Conservation (phyloP, 371 early-diverging fungal genomes). For the Choanephora cucurbitarum region DNA sequence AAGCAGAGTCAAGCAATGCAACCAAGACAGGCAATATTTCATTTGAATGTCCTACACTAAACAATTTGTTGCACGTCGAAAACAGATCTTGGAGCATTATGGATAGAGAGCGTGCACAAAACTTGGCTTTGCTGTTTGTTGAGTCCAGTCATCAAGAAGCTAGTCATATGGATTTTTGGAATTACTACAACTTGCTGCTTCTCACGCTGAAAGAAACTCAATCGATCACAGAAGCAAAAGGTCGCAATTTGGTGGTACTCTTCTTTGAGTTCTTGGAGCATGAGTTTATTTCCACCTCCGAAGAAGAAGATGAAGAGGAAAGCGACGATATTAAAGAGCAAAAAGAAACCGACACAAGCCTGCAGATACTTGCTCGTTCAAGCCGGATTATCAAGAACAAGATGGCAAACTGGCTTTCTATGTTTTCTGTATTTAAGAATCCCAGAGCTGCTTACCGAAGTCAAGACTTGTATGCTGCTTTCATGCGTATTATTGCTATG, state of each 20-base stretch:
- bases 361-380: constrained; percentile 46
- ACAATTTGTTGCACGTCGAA: constrained; percentile 40
- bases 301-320: constrained; percentile 33
- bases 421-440: constrained; percentile 78
- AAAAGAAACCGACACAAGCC: constrained; percentile 18
- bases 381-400: constrained; percentile 47
- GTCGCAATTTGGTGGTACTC: constrained; percentile 69
- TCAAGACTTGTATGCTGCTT: constrained; percentile 58
- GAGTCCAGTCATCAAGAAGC: constrained; percentile 44
- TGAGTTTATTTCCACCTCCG: constrained; percentile 57
- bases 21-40: constrained; percentile 56
- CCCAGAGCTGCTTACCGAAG: constrained; percentile 57
- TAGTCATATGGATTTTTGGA: constrained; percentile 74
- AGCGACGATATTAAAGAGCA: constrained; percentile 34
- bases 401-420: constrained; percentile 66
- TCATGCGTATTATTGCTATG: constrained; percentile 73
- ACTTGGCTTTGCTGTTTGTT: constrained; percentile 49
- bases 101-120: constrained; percentile 33
- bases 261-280: constrained; percentile 73
- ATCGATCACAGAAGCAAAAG: constrained; percentile 69
- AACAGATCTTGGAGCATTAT: constrained; percentile 44
- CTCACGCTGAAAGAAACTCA: constrained; percentile 69
- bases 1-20: constrained; percentile 29
- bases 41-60: constrained; percentile 61
- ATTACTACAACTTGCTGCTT: constrained; percentile 71